Base-by-base conservation (phyloP, 2,329 filamentous ascomycete species). In the Curvularia lunata region DNA sequence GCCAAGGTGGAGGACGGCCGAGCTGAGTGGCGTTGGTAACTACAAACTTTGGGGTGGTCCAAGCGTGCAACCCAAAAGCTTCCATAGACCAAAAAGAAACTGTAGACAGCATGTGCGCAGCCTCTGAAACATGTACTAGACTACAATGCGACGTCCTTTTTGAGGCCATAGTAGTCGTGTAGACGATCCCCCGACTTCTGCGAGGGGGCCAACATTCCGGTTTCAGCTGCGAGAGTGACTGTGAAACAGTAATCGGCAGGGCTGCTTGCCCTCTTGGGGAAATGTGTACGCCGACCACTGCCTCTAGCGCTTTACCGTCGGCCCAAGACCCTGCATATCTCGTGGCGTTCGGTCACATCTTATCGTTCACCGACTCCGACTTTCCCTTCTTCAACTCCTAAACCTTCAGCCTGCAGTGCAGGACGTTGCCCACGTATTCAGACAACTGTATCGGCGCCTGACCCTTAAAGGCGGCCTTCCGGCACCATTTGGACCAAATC, bases 251-350 rank as follows among this genome's bases (percentile, higher is more conserved):
- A 49, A 43, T 21, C 13, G 55, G 30, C 38, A 38, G 38, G 45
- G 37, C 28, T 58, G 19, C 23, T 18, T 54, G 54, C 55, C 51
- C 48, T 32, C 54, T 46, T 16, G 38, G 48, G 54, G 28, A 25
- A 21, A 49, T 46, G 55, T 47, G 30, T 48, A 57, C 45, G 46
- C 49, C 45, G 38, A 37, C 45, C 47, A 48, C 45, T 37, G 52
- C 61, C 58, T 43, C 25, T 48, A 54, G 21, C 42, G 55, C 47
- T 43, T 48, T 63, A 50, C 42, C n/a, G n/a, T n/a, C n/a, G 43
- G 57, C 49, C 18, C 38, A 52, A 55, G 52, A 55, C 63, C 63
- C 63, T 65, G 61, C 63, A 63, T 63, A 51, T 43, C 32, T 25
- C 50, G 52, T 48, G 52, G 51, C 55, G 58, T 25, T 42, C 52